These are phyloP conservation scores for Trichoderma koningiopsis DNA, from an alignment of 2,329 filamentous ascomycete species.

Conservation along the genomic window DNA sequence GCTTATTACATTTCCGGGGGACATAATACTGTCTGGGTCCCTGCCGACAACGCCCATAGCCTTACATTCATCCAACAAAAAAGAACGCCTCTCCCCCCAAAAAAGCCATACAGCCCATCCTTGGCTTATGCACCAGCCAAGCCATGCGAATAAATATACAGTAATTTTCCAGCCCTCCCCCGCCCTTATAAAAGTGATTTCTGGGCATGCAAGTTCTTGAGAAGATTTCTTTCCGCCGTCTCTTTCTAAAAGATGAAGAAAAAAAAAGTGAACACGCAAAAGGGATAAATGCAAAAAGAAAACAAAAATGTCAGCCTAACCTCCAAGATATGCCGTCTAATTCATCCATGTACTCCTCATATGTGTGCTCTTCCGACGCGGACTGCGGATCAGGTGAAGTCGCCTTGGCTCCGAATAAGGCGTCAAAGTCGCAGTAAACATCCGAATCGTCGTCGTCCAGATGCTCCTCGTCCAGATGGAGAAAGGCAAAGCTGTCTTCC, in stretches of 20 bases:
- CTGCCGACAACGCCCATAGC: conserved; percentile 25
- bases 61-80: conserved; percentile 18
- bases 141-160: conserved; percentile 28
- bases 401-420: conserved; percentile 36
- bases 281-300: not conserved
- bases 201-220: not conserved
- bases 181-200: not conserved
- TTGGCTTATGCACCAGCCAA: conserved; percentile 19
- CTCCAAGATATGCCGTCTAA: conserved; percentile 57
- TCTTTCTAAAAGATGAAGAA: conserved; percentile 1
- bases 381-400: conserved; percentile 31
- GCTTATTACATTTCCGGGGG: conserved; percentile 10
- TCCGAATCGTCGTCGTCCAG: conserved; percentile 52
- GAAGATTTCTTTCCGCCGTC: not conserved
- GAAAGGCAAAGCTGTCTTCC: conserved; percentile 54
- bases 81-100: conserved; percentile 5
- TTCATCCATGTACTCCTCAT: conserved; percentile 59
- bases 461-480: conserved; percentile 49
- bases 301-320: not conserved
- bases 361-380: conserved; percentile 44
- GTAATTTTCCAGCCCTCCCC: conserved; percentile 22
- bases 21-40: not conserved
- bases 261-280: not conserved
- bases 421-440: conserved; percentile 58
- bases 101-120: conserved; percentile 12